Evolutionary conservation across 1,284 basidiomycete genomes (phyloP).

Genomic region (Rugosomyces carneus): DNA sequence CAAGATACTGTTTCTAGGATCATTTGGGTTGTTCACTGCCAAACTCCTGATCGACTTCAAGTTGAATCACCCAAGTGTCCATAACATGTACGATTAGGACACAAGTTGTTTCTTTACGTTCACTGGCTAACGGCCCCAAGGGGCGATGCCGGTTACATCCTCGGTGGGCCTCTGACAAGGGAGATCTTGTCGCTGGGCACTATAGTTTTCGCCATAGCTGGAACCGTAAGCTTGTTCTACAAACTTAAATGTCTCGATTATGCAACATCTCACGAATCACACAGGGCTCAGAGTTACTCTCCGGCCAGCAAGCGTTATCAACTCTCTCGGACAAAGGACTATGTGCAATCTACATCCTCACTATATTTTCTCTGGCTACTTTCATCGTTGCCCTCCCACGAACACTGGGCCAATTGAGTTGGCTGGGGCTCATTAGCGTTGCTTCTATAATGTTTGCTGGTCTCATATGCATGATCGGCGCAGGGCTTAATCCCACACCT

Average conservation of each 20-base stretch:
- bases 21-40: constrained; percentile 46
- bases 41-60: constrained; percentile 54
- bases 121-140: constrained; percentile 13
- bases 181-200: constrained; percentile 43
- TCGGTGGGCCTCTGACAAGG: constrained; percentile 44
- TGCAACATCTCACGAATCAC: not conserved
- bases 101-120: not conserved
- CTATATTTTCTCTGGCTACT: constrained; percentile 40
- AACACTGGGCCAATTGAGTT: constrained; percentile 39
- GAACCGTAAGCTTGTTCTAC: constrained; percentile 27
- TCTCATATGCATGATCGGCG: constrained; percentile 44
- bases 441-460: constrained; percentile 37
- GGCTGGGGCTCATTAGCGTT: constrained; percentile 40
- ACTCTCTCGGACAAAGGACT: constrained; percentile 41
- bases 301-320: constrained; percentile 46
- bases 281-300: constrained; percentile 43
- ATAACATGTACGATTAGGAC: constrained; percentile 38
- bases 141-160: constrained; percentile 50
- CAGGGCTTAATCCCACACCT: constrained; percentile 41
- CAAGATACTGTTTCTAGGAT: constrained; percentile 46
- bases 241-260: not conserved
- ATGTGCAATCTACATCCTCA: constrained; percentile 37
- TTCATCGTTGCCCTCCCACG: constrained; percentile 43
- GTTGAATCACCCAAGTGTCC: constrained; percentile 47
- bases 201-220: constrained; percentile 46